Percentiles rank a stretch among this genome's conserved stretches.
These are phyloP conservation scores for Nadsonia commutata DNA, from an alignment of 1,139 yeast species.

Conservation along the genomic window DNA sequence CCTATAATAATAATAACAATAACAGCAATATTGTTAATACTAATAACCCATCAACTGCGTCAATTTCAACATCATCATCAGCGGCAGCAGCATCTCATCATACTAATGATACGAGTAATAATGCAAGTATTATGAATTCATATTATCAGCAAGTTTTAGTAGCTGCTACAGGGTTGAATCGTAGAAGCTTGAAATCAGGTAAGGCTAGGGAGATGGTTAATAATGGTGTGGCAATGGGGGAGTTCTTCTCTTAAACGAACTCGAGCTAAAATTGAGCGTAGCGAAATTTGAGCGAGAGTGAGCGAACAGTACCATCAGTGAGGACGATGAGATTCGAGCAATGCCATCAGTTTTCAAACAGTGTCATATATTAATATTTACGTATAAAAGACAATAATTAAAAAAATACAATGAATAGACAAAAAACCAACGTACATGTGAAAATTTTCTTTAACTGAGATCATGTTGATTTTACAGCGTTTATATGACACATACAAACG, in stretches of 20 bases:
- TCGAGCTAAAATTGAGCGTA: too few species aligned
- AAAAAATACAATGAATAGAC: too few species aligned
- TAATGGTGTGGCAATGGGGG: background rate
- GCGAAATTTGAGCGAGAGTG: too few species aligned
- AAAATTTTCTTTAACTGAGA: too few species aligned
- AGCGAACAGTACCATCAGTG: too few species aligned
- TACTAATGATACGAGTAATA: background rate
- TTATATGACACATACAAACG: too few species aligned
- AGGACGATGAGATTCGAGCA: too few species aligned
- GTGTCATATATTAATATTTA: too few species aligned
- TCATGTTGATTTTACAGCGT: too few species aligned
- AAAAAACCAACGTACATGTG: too few species aligned
- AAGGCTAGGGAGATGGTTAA: constrained; percentile 40
- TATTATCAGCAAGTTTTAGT: constrained; percentile 17
- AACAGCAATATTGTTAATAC: background rate
- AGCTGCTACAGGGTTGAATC: constrained; percentile 26
- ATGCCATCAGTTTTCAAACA: too few species aligned
- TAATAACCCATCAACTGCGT: background rate
- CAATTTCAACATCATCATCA: background rate
- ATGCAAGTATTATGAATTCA: constrained; percentile 9
- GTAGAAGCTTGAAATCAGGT: constrained; percentile 34
- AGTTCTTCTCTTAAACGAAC: background rate
- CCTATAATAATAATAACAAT: background rate
- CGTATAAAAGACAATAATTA: too few species aligned
- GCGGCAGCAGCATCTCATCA: background rate